Evolutionary conservation across 768 basidiomycete species (phyloP).

Genomic region (Roridomyces roridus): DNA sequence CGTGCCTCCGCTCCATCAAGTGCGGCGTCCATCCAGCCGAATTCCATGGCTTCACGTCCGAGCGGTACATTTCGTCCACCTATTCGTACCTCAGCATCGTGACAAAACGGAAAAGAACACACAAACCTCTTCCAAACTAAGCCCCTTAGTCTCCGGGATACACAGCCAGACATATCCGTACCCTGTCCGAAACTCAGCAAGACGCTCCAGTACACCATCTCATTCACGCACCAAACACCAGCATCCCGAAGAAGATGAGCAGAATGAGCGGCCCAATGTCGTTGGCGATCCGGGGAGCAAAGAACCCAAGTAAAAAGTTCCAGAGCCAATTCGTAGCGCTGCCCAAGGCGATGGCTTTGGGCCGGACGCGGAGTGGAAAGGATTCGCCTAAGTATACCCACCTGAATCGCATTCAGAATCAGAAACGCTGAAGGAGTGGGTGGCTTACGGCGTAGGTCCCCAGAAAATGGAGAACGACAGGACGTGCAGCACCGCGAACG

Average conservation of each 20-base stretch:
- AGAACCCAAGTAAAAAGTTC: constrained; percentile 80
- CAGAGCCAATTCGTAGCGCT: constrained; percentile 72
- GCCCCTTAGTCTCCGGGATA: constrained; percentile 83
- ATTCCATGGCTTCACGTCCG: constrained; percentile 71
- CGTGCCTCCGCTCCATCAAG: constrained; percentile 47
- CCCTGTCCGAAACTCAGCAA: constrained; percentile 26
- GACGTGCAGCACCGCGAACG: constrained; percentile 81
- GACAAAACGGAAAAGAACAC: too few species aligned
- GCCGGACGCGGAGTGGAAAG: constrained; percentile 81
- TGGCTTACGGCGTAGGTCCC: constrained; percentile 68
- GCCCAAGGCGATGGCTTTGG: constrained; percentile 81
- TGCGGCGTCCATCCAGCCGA: constrained; percentile 65
- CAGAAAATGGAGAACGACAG: constrained; percentile 76
- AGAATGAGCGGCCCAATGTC: constrained; percentile 77
- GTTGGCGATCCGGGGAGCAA: constrained; percentile 69
- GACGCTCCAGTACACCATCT: too few species aligned
- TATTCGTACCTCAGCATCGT: constrained; percentile 25
- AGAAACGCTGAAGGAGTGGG: too few species aligned
- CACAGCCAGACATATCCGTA: constrained; percentile 76
- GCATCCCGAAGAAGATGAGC: constrained; percentile 78
- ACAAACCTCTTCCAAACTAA: constrained; percentile 72
- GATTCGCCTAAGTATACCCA: constrained; percentile 83
- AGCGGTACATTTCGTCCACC: constrained; percentile 79
- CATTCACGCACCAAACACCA: constrained; percentile 51
- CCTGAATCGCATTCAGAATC: too few species aligned